Percentiles rank a stretch among this genome's conserved stretches.
Evolutionary conservation across 768 basidiomycete genomes (phyloP).

Genomic region (Flagelloscypha sp.): DNA sequence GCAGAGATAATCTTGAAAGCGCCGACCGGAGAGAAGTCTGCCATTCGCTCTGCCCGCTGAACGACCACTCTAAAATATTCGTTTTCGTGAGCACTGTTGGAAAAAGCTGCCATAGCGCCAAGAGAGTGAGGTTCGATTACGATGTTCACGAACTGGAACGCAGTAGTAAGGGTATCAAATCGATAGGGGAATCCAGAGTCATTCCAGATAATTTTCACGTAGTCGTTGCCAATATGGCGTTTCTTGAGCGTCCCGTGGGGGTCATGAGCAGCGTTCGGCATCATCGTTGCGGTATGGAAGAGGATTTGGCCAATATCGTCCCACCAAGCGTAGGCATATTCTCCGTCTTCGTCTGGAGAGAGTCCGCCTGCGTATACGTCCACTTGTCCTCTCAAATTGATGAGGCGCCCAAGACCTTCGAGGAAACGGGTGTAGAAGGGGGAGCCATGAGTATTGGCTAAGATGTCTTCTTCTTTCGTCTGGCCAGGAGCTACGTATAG

Average conservation of each 20-base stretch:
- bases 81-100: conserved; percentile 76
- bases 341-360: conserved; percentile 86
- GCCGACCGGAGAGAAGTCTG: conserved; percentile 88
- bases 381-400: conserved; percentile 80
- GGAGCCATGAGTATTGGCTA: conserved; percentile 86
- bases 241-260: conserved; percentile 80
- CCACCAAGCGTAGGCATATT: conserved; percentile 99
- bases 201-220: conserved; percentile 95
- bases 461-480: conserved; percentile 73
- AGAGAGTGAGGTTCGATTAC: conserved; percentile 90
- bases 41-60: conserved; percentile 84
- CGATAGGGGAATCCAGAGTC: conserved; percentile 84
- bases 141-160: conserved; percentile 97
- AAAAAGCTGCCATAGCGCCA: conserved; percentile 78
- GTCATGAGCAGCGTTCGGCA: conserved; percentile 74
- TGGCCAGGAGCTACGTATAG: conserved; percentile 95
- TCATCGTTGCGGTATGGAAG: conserved; percentile 94
- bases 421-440: conserved; percentile 93
- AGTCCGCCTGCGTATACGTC: conserved; percentile 92
- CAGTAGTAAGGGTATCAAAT: conserved; percentile 86
- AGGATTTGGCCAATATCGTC: conserved; percentile 93
- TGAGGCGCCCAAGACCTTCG: conserved; percentile 79
- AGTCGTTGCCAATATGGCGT: conserved; percentile 94
- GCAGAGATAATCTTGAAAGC: conserved; percentile 93
- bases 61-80: conserved; percentile 95